Evolutionary conservation across 805 yeast genomes (phyloP).

Genomic region (Kazachstania kunashirensis): DNA sequence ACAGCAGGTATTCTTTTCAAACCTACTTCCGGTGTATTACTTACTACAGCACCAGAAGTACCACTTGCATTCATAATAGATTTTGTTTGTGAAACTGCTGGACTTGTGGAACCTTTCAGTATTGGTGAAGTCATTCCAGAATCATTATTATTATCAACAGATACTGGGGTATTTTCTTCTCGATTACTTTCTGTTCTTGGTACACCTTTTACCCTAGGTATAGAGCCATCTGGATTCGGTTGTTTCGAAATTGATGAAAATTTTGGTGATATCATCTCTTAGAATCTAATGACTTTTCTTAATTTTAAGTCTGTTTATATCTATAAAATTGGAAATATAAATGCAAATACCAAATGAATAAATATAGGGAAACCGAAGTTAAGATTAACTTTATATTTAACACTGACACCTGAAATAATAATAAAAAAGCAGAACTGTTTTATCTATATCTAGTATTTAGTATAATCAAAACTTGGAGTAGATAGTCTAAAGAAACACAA

Average conservation of each 20-base stretch:
- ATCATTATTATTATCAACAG: not conserved
- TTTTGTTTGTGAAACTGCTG: slow-evolving; percentile 15
- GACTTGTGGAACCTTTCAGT: slow-evolving; percentile 16
- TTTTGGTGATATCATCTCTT: slow-evolving; percentile 5
- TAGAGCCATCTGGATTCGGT: slow-evolving; percentile 3
- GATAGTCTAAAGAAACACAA: too few relatives aligned
- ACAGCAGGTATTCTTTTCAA: slow-evolving; percentile 26
- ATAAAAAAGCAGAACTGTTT: too few relatives aligned
- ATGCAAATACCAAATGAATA: too few relatives aligned
- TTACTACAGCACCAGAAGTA: slow-evolving; percentile 26
- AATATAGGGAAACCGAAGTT: too few relatives aligned
- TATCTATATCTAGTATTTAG: too few relatives aligned
- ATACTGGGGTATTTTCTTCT: not conserved
- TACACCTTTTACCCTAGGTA: not conserved
- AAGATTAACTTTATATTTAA: too few relatives aligned
- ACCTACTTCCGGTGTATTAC: slow-evolving; percentile 23
- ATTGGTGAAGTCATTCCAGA: slow-evolving; percentile 4
- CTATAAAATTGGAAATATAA: too few relatives aligned
- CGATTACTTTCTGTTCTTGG: not conserved
- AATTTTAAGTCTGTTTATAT: too few relatives aligned
- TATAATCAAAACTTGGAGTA: too few relatives aligned
- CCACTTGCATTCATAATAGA: slow-evolving; percentile 25
- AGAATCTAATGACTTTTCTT: too few relatives aligned
- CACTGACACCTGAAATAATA: too few relatives aligned
- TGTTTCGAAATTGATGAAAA: slow-evolving; percentile 3